A percentile compares a stretch with the other conserved stretches of the same genome.
Conservation (phyloP, 225 moss, liverwort and hornwort species). For the Bryum argenteum region DNA sequence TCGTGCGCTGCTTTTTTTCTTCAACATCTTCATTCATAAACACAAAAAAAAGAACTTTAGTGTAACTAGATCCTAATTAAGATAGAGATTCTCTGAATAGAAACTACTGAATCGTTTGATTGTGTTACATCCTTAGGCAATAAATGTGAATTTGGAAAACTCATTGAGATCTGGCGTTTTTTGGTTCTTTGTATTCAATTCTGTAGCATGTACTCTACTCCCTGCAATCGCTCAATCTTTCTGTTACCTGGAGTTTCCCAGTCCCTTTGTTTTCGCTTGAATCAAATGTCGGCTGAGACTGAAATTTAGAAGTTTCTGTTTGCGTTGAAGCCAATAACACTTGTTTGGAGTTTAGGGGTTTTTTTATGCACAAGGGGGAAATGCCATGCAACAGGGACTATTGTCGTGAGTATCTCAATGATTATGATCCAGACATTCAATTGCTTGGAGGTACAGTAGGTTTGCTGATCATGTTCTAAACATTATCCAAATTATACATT, state of each 20-base stretch:
- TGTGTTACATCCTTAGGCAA: constrained; percentile 28
- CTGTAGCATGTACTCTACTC: neutral
- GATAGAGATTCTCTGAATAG: constrained; percentile 23
- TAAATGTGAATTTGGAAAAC: constrained; percentile 6
- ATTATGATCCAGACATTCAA: too few species aligned
- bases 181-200: constrained; percentile 1
- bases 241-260: neutral
- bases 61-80: constrained; percentile 3
- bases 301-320: neutral
- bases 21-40: neutral
- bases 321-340: too few species aligned
- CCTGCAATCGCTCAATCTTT: neutral
- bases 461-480: too few species aligned
- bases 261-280: neutral
- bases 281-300: neutral
- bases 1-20: constrained; percentile 1
- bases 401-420: too few species aligned
- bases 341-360: too few species aligned
- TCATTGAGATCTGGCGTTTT: neutral
- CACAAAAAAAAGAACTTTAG: neutral
- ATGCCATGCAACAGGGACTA: too few species aligned
- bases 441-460: too few species aligned
- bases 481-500: too few species aligned
- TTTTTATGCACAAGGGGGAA: too few species aligned
- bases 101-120: constrained; percentile 19